Base-by-base conservation (phyloP, 2,329 filamentous ascomycete genomes). In the Rosellinia necatrix region DNA sequence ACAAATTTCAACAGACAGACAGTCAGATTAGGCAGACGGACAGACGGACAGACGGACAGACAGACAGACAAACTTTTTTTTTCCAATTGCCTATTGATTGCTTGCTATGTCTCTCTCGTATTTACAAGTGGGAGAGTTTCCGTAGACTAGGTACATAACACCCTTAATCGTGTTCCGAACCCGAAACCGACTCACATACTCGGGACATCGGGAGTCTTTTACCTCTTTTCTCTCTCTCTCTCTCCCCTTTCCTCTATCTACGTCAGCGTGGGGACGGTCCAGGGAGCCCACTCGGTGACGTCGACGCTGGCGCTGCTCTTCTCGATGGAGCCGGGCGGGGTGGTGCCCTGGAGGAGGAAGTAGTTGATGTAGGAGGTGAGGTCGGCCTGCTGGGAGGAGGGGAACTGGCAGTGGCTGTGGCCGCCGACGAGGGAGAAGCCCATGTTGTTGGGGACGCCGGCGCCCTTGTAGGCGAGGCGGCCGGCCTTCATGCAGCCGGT, bases 401-500 rank as follows among this genome's bases (percentile, higher is more conserved):
- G 83, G 71, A 85, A 85, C 65, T 70, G 67, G 70, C 82, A 85
- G 67, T 85, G 83, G 56, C 72, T 71, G 68, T 84, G 79, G 56
- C 77, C 77, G 32, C 80, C 81, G 29, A 79, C 73, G 64, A 83
- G 76, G 29, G 80, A 81, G 69, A 83, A 83, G 2, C 82, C 82
- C 79, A 84, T 82, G 69, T 80, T 77, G 61, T 78, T 78, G 13
- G 78, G 75, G 2, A 74, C 77, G 53, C 80, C 82, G 22, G 80
- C 72, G 4, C 76, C 78, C 72, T 81, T 76, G 71, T 83, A 85
- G 65, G 83, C 78, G 47, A 78, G 71, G 34, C 77, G 75, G 4
- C 73, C 81, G 17, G 77, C 79, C 70, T 79, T 79, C 81, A 83
- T 84, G 71, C 81, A 84, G 46, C 75, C 81, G 22, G 79, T 83